Percentiles rank a stretch among this genome's conserved stretches.
These are phyloP conservation scores for Aspergillus nanangensis DNA, from an alignment of 495 filamentous ascomycete genomes.

Conservation along the genomic window DNA sequence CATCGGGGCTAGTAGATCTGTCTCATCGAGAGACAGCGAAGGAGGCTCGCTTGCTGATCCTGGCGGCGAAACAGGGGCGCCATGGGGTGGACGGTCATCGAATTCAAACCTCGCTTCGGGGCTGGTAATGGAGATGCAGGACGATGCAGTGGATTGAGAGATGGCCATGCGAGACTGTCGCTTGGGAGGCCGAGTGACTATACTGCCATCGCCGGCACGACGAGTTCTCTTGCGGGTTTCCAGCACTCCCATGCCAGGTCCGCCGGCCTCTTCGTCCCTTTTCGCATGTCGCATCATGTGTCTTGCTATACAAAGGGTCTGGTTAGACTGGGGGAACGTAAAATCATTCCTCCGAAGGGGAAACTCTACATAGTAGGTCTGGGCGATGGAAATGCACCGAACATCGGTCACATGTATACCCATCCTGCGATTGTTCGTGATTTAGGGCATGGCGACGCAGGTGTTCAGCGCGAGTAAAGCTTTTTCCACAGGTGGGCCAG, in stretches of 20 bases:
- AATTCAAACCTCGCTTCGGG: slow-evolving; percentile 5
- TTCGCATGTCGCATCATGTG: slow-evolving; percentile 57
- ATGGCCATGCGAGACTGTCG: slow-evolving; percentile 14
- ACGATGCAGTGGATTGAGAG: slow-evolving; percentile 6
- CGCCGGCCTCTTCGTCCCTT: slow-evolving; percentile 57
- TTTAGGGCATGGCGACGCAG: slow-evolving; percentile 56
- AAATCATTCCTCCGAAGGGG: no score
- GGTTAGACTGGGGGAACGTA: no score
- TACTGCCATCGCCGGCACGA: slow-evolving; percentile 51
- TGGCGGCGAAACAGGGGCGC: slow-evolving; percentile 27
- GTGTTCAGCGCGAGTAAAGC: slow-evolving; percentile 56
- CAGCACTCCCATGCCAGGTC: slow-evolving; percentile 50
- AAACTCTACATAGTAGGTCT: slow-evolving; percentile 47
- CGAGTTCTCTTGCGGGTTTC: slow-evolving; percentile 59
- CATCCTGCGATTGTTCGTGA: slow-evolving; percentile 41
- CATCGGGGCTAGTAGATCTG: slow-evolving; percentile 30
- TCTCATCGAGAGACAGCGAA: slow-evolving; percentile 23
- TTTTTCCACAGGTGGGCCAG: slow-evolving; percentile 45
- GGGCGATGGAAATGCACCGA: slow-evolving; percentile 53
- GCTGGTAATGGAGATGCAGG: slow-evolving; percentile 15
- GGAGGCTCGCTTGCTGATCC: slow-evolving; percentile 23
- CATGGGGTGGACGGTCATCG: slow-evolving; percentile 12
- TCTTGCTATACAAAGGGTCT: slow-evolving; percentile 49
- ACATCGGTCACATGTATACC: slow-evolving; percentile 52
- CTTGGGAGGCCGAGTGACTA: slow-evolving; percentile 38